These are phyloP conservation scores for Phoma herbarum DNA, from an alignment of 2,329 filamentous ascomycete species.

Conservation along the genomic window DNA sequence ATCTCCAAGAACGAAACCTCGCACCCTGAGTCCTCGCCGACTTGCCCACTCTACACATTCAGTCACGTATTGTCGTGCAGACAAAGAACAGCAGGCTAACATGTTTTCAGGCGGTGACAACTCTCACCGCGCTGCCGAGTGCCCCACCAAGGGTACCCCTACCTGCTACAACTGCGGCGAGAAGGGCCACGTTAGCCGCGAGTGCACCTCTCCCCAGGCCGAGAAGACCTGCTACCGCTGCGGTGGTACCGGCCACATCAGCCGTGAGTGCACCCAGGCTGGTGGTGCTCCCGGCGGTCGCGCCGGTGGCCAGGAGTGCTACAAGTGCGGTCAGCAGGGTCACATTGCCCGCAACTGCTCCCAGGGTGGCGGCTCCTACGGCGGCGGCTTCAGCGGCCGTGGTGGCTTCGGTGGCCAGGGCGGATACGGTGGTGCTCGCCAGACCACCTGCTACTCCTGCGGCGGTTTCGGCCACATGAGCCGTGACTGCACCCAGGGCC, in stretches of 20 bases:
- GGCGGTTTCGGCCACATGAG: constrained; percentile 97
- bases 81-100: constrained; percentile 3
- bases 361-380: constrained; percentile 61
- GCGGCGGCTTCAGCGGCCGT: constrained; percentile 57
- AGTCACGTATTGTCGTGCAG: too few relatives aligned
- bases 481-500: constrained; percentile 97
- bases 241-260: constrained; percentile 87
- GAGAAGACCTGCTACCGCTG: constrained; percentile 79
- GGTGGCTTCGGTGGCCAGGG: constrained; percentile 57
- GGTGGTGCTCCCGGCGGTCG: constrained; percentile 61
- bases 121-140: constrained; percentile 60
- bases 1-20: background rate
- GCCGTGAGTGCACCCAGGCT: constrained; percentile 76
- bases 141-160: constrained; percentile 60
- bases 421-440: constrained; percentile 56
- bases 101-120: constrained; percentile 56
- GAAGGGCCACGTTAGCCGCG: constrained; percentile 70
- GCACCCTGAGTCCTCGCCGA: background rate
- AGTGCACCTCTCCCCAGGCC: constrained; percentile 89
- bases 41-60: background rate
- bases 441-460: constrained; percentile 91
- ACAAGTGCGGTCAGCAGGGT: constrained; percentile 97
- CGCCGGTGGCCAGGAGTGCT: constrained; percentile 73
- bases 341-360: constrained; percentile 95
- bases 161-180: constrained; percentile 60